Conservation (phyloP, 2,329 filamentous ascomycete species). For the Onygenales sp. region DNA sequence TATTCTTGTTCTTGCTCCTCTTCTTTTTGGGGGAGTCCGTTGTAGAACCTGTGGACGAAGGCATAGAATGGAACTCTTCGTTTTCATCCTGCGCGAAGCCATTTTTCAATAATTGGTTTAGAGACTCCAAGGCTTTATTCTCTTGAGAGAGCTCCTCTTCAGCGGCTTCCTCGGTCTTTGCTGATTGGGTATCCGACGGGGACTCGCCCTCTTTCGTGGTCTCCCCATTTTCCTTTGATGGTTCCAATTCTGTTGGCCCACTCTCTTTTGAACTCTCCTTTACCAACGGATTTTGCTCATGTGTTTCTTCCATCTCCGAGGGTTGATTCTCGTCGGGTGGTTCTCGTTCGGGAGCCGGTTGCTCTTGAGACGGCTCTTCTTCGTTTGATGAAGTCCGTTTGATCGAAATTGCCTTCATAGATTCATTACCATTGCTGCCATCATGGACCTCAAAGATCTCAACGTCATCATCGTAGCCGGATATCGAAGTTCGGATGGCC, state of each 20-base stretch:
- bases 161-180: not conserved
- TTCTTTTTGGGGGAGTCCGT: not conserved
- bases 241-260: not conserved
- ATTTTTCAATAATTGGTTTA: not conserved
- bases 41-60: slow-evolving; percentile 13
- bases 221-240: not conserved
- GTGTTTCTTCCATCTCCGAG: not conserved
- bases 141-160: no score
- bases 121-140: not conserved
- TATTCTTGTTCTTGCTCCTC: not conserved
- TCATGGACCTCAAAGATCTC: slow-evolving; percentile 25
- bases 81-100: slow-evolving; percentile 14
- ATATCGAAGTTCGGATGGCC: not conserved
- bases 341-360: not conserved
- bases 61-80: slow-evolving; percentile 35
- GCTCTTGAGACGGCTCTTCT: not conserved
- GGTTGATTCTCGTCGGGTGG: not conserved
- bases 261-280: not conserved
- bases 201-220: no score
- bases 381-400: not conserved
- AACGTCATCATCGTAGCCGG: slow-evolving; percentile 18
- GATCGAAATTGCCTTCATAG: not conserved
- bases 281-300: not conserved
- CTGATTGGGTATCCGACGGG: not conserved
- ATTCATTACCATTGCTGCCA: slow-evolving; percentile 43